Conservation (phyloP, 163 green algal species). For the Scenedesmus sp. region DNA sequence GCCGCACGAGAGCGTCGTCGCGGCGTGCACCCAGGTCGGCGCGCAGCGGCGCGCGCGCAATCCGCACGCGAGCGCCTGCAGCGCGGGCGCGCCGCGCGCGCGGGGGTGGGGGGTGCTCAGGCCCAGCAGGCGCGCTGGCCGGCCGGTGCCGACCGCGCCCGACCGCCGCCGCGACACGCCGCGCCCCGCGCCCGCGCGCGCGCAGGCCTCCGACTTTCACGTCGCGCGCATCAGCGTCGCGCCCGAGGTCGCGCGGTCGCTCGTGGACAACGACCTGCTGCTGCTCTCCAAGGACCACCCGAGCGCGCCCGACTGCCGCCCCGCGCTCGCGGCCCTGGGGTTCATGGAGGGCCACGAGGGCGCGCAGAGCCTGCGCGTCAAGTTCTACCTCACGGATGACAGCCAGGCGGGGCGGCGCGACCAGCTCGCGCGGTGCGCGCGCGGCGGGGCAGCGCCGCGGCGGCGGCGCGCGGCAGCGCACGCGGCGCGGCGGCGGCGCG, state of each 20-base stretch:
- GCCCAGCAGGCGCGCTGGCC: not conserved
- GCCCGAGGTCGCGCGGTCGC: conserved; percentile 19
- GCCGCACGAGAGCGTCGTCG: conserved; percentile 62
- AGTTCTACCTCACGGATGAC: conserved; percentile 71
- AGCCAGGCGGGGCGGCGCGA: conserved; percentile 58
- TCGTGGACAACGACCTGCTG: conserved; percentile 84
- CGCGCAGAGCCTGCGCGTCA: conserved; percentile 63
- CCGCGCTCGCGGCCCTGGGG: conserved; percentile 54
- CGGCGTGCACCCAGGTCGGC: conserved; percentile 51
- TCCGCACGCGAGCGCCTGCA: too few relatives aligned
- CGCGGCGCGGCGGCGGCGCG: not conserved
- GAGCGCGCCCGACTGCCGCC: conserved; percentile 38
- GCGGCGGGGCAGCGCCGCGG: too few relatives aligned
- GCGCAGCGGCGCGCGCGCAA: too few relatives aligned
- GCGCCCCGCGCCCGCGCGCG: not conserved
- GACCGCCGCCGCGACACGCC: not conserved
- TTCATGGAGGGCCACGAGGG: conserved; percentile 63
- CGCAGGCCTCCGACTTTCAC: conserved; percentile 66
- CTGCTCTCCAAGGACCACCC: conserved; percentile 81
- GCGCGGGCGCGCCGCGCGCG: too few relatives aligned
- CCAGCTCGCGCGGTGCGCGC: conserved; percentile 29
- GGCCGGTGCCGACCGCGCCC: not conserved
- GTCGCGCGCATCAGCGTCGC: conserved; percentile 21
- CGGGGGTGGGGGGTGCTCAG: too few relatives aligned
- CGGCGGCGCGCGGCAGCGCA: too few relatives aligned